Conservation (phyloP, 805 yeast species). For the Scheffersomyces stipitis region DNA sequence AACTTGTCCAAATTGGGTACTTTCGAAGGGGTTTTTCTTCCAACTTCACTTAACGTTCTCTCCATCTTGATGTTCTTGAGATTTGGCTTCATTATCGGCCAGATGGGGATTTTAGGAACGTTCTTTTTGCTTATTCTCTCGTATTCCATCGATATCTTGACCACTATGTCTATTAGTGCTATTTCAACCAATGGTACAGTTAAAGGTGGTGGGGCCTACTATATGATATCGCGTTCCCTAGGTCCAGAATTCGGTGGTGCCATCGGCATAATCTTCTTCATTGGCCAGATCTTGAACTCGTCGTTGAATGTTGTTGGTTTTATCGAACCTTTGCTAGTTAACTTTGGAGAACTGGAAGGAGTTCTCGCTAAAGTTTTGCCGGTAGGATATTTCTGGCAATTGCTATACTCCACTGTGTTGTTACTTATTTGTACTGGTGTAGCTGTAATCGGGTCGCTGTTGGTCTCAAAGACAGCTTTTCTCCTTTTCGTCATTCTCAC, state of each 20-base stretch:
- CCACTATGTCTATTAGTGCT: conserved; percentile 89
- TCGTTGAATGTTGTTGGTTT: conserved; percentile 95
- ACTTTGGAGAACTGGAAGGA: conserved; percentile 67
- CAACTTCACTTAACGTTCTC: conserved; percentile 88
- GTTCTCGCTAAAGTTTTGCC: conserved; percentile 61
- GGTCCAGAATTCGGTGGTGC: conserved; percentile 99
- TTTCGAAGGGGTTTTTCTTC: conserved; percentile 86
- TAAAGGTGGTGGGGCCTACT: conserved; percentile 97
- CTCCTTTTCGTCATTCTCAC: conserved; percentile 66
- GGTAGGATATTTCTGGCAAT: conserved; percentile 64
- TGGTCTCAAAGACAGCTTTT: conserved; percentile 82
- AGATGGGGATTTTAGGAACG: conserved; percentile 85
- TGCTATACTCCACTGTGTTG: conserved; percentile 69
- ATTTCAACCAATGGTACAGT: conserved; percentile 98
- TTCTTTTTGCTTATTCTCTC: conserved; percentile 65
- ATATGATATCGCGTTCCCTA: conserved; percentile 90
- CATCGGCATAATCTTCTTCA: conserved; percentile 88
- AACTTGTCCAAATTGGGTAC: conserved; percentile 62
- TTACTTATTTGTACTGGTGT: conserved; percentile 70
- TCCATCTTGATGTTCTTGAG: conserved; percentile 94
- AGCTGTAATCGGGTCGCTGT: conserved; percentile 75
- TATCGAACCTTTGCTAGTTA: conserved; percentile 82
- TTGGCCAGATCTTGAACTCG: conserved; percentile 90
- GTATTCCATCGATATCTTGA: conserved; percentile 76
- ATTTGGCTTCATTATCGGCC: conserved; percentile 94